These are phyloP conservation scores for Exophiala sp. DNA, from an alignment of 2,329 filamentous ascomycete genomes.

Conservation along the genomic window DNA sequence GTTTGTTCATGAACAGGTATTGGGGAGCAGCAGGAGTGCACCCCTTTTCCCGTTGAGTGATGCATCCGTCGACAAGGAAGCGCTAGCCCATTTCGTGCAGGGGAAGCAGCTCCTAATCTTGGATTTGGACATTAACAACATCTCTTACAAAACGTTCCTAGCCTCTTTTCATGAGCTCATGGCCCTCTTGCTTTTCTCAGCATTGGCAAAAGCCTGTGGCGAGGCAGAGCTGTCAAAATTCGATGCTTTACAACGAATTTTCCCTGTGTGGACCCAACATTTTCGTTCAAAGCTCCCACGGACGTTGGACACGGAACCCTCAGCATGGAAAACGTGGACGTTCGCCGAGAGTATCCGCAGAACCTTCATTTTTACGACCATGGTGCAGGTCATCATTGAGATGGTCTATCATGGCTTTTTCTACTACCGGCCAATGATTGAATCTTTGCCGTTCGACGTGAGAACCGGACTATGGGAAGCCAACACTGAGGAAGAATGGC, in stretches of 20 bases:
- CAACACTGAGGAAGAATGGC: constrained; percentile 20
- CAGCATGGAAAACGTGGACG: constrained; percentile 24
- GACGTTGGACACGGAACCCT: constrained; percentile 12
- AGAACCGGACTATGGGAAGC: constrained; percentile 26
- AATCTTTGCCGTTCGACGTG: constrained; percentile 24
- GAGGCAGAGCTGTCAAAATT: neutral
- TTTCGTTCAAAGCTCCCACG: constrained; percentile 13
- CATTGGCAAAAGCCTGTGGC: constrained; percentile 6
- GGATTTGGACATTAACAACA: constrained; percentile 4
- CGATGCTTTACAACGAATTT: constrained; percentile 4
- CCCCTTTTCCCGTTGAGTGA: neutral
- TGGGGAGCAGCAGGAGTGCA: neutral
- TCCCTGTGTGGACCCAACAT: constrained; percentile 13
- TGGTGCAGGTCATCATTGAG: constrained; percentile 19
- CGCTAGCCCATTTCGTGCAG: neutral
- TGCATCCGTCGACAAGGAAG: neutral
- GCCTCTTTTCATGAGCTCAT: constrained; percentile 16
- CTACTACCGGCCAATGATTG: constrained; percentile 23
- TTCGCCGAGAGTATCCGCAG: constrained; percentile 23
- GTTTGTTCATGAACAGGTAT: constrained; percentile 18
- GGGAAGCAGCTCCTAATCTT: constrained; percentile 1
- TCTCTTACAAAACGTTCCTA: constrained; percentile 12
- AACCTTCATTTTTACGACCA: constrained; percentile 15
- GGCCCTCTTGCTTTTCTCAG: constrained; percentile 9
- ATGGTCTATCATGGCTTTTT: constrained; percentile 15